These are phyloP conservation scores for Thalassiosira delicatula DNA, from an alignment of 352 stramenopile species.

Conservation along the genomic window DNA sequence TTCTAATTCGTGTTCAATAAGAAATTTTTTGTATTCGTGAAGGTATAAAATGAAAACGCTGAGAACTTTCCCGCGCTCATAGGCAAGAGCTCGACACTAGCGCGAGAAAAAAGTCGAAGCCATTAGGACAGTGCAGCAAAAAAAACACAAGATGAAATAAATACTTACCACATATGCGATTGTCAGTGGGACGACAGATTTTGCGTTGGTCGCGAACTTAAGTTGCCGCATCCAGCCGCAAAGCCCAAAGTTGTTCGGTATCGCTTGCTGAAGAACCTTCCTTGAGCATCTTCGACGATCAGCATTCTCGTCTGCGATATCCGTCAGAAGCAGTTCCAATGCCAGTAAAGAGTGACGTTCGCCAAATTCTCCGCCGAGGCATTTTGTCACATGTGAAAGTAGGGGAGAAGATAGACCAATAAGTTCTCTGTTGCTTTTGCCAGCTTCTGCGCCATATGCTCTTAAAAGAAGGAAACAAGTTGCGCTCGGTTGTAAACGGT, in stretches of 20 bases:
- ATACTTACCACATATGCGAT: constrained; percentile 59
- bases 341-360: constrained; percentile 62
- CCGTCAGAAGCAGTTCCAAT: constrained; percentile 75
- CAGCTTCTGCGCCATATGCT: constrained; percentile 75
- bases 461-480: constrained; percentile 79
- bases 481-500: constrained; percentile 67
- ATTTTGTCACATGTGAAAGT: constrained; percentile 71
- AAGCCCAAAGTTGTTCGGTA: constrained; percentile 23
- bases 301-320: constrained; percentile 70
- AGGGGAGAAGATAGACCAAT: constrained; percentile 73
- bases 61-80: constrained; percentile 70
- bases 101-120: too few species aligned
- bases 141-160: too few species aligned
- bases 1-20: constrained; percentile 45
- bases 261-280: constrained; percentile 73
- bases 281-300: constrained; percentile 71
- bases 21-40: constrained; percentile 43
- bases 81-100: constrained; percentile 44
- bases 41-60: constrained; percentile 64
- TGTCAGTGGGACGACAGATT: constrained; percentile 40
- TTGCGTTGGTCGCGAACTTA: constrained; percentile 8
- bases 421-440: too few species aligned
- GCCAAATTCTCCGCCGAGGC: constrained; percentile 69
- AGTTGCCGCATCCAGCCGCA: constrained; percentile 54
- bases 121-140: too few species aligned